Evolutionary conservation across 1,284 basidiomycete genomes (phyloP), one percentile per base, ranked within the genome.

Genomic region (Trametes hirsuta): DNA sequence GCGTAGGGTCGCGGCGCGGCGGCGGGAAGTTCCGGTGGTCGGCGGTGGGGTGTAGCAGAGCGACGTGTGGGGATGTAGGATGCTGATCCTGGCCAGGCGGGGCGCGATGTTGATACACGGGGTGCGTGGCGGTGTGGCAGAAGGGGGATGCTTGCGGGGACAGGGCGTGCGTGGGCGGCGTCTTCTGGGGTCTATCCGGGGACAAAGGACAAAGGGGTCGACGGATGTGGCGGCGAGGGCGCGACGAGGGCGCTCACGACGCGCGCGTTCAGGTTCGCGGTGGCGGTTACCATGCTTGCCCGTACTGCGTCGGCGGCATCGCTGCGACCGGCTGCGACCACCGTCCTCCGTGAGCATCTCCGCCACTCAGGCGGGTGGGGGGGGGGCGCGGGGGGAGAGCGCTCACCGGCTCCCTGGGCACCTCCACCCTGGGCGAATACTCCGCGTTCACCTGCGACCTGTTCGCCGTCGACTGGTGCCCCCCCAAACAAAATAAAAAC

Each of bases 391-490:
- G 24, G 9, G 34, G 11, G 25, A 24, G 35, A 24, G 24, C 21
- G 56, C 63, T 48, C 46, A 64, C 63, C 40, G 56, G 47, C 8
- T 62, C 61, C 21, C 61, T n/a, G 1, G 61, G 61, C 14, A 58
- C 56, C 56, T 64, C 59, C 18, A 53, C 55, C 34, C 52, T 6
- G n/a, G 58, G 55, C 18, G 58, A 62, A 15, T 62, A 53, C 34
- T 53, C 51, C 11, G 14, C 41, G 11, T 34, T 47, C 15, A 45
- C 55, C 18, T 61, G 45, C 9, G 58, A 60, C 36, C 48, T 18
- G 18, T 46, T 47, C 53, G 36, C 36, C 22, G 36, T 49, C 45
- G 12, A 22, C 24, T 58, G 49, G 6, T 46, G 8, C 22, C 6
- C 18, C 36, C 11, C 15, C 35, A 21, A 14, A 4, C 6, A 8